Conservation (phyloP, 1,139 yeast species). For the Diutina catenulata region DNA sequence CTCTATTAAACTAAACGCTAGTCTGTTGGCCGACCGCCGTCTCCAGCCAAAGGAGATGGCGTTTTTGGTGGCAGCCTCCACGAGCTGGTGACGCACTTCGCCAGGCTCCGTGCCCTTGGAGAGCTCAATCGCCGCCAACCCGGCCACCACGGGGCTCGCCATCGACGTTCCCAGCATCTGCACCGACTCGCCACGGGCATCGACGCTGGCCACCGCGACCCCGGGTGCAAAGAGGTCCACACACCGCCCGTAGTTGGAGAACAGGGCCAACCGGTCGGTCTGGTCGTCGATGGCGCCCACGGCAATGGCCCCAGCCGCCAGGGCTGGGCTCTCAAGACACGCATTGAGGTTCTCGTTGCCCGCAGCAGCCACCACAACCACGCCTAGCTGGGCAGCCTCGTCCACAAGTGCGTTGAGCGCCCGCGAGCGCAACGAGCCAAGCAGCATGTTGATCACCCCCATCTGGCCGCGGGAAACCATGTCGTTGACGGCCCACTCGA, state of each 20-base stretch:
- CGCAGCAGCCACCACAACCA: conserved; percentile 79
- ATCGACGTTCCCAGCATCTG: conserved; percentile 75
- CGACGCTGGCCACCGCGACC: conserved; percentile 43
- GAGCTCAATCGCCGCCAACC: conserved; percentile 53
- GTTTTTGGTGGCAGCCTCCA: conserved; percentile 11
- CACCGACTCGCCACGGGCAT: conserved; percentile 18
- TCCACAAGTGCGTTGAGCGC: conserved; percentile 63
- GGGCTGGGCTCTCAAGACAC: conserved; percentile 71
- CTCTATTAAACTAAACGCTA: conserved; percentile 20
- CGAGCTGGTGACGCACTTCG: conserved; percentile 27
- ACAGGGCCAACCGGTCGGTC: conserved; percentile 55
- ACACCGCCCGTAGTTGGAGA: conserved; percentile 83
- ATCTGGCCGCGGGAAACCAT: conserved; percentile 25
- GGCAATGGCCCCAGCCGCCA: conserved; percentile 58
- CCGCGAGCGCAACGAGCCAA: conserved; percentile 59
- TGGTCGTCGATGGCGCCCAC: conserved; percentile 82
- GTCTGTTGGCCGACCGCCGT: conserved; percentile 35
- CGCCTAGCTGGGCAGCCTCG: conserved; percentile 59
- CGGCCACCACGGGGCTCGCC: conserved; percentile 77
- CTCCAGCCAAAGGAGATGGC: conserved; percentile 16
- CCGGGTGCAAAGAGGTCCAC: conserved; percentile 83
- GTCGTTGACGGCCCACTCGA: conserved; percentile 63
- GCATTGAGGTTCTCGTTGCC: conserved; percentile 76
- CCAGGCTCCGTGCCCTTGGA: conserved; percentile 43
- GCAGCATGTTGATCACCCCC: conserved; percentile 70